Conservation (phyloP, 2,329 filamentous ascomycete genomes). For the Cercospora sp. region DNA sequence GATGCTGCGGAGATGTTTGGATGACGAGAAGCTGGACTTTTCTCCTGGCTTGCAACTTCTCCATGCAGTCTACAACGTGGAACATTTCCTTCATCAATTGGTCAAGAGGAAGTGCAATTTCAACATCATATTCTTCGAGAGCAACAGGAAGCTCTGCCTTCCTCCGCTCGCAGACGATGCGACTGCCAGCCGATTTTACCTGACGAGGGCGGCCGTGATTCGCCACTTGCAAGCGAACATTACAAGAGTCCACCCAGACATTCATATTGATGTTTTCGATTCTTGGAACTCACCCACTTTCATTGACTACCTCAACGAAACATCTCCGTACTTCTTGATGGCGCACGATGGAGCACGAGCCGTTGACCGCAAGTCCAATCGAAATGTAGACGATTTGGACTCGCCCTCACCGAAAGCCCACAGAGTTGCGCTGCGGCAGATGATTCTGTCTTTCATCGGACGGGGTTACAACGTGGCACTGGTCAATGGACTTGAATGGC, state of each 20-base stretch:
- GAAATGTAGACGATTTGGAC: slow-evolving; percentile 19
- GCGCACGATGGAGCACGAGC: slow-evolving; percentile 60
- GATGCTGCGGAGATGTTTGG: slow-evolving; percentile 64
- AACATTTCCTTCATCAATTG: slow-evolving; percentile 63
- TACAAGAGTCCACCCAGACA: slow-evolving; percentile 39
- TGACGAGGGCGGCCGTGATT: slow-evolving; percentile 64
- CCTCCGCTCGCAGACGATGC: slow-evolving; percentile 45
- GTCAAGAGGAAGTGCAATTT: slow-evolving; percentile 67
- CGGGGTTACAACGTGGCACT: slow-evolving; percentile 63
- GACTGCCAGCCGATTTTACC: slow-evolving; percentile 55
- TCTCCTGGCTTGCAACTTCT: slow-evolving; percentile 68
- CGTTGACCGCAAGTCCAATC: slow-evolving; percentile 27
- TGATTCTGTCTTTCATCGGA: slow-evolving; percentile 58
- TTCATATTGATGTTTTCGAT: slow-evolving; percentile 52
- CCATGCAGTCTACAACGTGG: slow-evolving; percentile 68
- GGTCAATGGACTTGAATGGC: slow-evolving; percentile 63
- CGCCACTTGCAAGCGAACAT: slow-evolving; percentile 59
- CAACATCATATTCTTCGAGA: slow-evolving; percentile 67
- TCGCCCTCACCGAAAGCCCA: slow-evolving; percentile 20
- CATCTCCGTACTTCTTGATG: slow-evolving; percentile 66
- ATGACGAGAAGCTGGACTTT: slow-evolving; percentile 65
- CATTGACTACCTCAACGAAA: slow-evolving; percentile 53
- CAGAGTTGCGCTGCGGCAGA: slow-evolving; percentile 41
- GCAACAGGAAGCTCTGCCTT: slow-evolving; percentile 57
- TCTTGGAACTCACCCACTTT: slow-evolving; percentile 55